Conservation (phyloP, 2,329 filamentous ascomycete genomes). For the Paramyrothecium sp. region DNA sequence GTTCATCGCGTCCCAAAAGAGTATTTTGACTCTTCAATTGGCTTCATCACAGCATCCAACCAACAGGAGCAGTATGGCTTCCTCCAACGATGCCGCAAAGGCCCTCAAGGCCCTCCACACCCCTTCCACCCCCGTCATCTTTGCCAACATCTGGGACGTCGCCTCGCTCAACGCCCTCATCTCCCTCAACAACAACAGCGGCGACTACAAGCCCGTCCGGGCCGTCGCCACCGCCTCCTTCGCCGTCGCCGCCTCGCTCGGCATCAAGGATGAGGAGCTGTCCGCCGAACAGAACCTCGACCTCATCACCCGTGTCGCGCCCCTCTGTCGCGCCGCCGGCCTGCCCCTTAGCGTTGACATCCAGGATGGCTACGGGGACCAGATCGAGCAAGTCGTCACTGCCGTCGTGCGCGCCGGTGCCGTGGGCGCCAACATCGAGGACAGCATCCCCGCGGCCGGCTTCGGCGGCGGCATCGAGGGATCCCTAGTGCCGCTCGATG, state of each 20-base stretch:
- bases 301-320: conserved; percentile 42
- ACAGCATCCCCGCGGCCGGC: conserved; percentile 37
- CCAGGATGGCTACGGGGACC: conserved; percentile 57
- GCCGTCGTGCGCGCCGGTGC: conserved; percentile 48
- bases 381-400: conserved; percentile 42
- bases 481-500: conserved; percentile 35
- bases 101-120: conserved; percentile 44
- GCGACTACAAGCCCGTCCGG: conserved; percentile 30
- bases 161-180: conserved; percentile 44
- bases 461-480: conserved; percentile 26
- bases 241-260: conserved; percentile 45
- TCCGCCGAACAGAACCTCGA: conserved; percentile 49
- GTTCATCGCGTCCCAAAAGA: too few relatives aligned
- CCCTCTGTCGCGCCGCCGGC: conserved; percentile 33
- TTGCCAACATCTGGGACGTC: conserved; percentile 56
- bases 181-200: conserved; percentile 38
- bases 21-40: too few relatives aligned
- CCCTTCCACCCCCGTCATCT: conserved; percentile 48
- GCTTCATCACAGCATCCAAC: too few relatives aligned
- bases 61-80: conserved; percentile 7
- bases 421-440: conserved; percentile 60
- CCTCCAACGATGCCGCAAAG: conserved; percentile 29
- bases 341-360: conserved; percentile 56
- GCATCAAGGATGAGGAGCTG: conserved; percentile 46
- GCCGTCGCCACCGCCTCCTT: conserved; percentile 50